These are phyloP conservation scores for Posidonia oceanica DNA, from an alignment of 116 monocot species.

Conservation along the genomic window DNA sequence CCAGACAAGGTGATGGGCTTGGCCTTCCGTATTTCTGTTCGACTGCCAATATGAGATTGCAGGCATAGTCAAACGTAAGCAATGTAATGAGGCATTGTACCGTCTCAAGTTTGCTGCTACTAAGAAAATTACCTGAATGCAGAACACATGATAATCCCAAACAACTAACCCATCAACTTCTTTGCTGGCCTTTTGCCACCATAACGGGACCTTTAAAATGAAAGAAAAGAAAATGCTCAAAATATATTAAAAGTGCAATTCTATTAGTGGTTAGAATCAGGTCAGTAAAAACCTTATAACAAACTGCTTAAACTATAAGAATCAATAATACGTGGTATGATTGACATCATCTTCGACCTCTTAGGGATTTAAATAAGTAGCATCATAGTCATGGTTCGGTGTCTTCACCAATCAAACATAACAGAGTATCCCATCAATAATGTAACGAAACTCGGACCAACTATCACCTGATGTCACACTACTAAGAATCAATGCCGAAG, in stretches of 20 bases:
- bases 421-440: too few species aligned
- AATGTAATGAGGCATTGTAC: background rate
- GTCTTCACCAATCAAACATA: too few species aligned
- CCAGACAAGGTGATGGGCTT: conserved; percentile 43
- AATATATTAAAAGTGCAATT: background rate
- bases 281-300: too few species aligned
- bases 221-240: background rate
- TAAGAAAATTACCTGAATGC: conserved; percentile 65
- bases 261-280: background rate
- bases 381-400: too few species aligned
- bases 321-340: too few species aligned
- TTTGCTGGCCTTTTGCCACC: conserved; percentile 81
- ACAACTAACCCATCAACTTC: conserved; percentile 56
- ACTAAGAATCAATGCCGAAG: too few species aligned
- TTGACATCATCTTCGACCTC: too few species aligned
- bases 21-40: conserved; percentile 22
- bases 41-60: background rate
- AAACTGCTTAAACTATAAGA: too few species aligned
- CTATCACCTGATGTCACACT: too few species aligned
- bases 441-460: too few species aligned
- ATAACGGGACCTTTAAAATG: conserved; percentile 63
- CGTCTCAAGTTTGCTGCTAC: background rate
- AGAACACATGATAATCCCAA: conserved; percentile 99
- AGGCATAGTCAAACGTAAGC: background rate
- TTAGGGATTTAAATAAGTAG: too few species aligned